Base-by-base conservation (phyloP, 768 basidiomycete species). In the Calocybe gangraenosa region DNA sequence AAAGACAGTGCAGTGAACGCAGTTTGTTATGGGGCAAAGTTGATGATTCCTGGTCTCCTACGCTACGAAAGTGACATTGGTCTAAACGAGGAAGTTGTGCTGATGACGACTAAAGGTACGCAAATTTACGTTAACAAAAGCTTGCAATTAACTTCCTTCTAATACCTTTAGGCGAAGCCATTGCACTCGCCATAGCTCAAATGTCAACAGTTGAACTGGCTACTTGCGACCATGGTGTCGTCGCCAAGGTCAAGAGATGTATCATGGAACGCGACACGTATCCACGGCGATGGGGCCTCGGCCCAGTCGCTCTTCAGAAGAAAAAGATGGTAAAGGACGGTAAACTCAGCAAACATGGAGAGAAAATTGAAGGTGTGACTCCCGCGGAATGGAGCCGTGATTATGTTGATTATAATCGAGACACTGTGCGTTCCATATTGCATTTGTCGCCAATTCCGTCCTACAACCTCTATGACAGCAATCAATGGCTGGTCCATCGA, bases 181-280 rank as follows among this genome's bases (percentile, higher is more conserved):
- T 95, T 59, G 93, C 93, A 17, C 78, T 96, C 33, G 94, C 88
- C 46, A 84, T 95, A 52, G 91, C 94, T 15, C 92, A 95, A 62
- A 99, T 99, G 96, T 91, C 94, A 14, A 97, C 96, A 9, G 95
- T 95, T 47, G 96, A 99, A 64, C 82, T 99, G 40, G 88, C 92
- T 7, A 95, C 94, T 2, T 98, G 95, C 64, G 94, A 97, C 63
- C 95, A 99, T 60, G 96, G 96, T 37, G 92, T 99, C 46, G 95
- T 98, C 34, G 96, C 96, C 28, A 98, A 97, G 70, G 92, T 99
- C 60, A 99, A 99, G 71, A 77, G 96, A 41, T 97, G 95, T 62
- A 98, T 99, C 61, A 99, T 99, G 96, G 96, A 98, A 64, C 85
- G 95, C 30, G 96, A 99, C 65, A 89, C 92, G 15, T 99, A 99